Base-by-base conservation (phyloP, 2,329 filamentous ascomycete species). In the Acrodontium crateriforme region DNA sequence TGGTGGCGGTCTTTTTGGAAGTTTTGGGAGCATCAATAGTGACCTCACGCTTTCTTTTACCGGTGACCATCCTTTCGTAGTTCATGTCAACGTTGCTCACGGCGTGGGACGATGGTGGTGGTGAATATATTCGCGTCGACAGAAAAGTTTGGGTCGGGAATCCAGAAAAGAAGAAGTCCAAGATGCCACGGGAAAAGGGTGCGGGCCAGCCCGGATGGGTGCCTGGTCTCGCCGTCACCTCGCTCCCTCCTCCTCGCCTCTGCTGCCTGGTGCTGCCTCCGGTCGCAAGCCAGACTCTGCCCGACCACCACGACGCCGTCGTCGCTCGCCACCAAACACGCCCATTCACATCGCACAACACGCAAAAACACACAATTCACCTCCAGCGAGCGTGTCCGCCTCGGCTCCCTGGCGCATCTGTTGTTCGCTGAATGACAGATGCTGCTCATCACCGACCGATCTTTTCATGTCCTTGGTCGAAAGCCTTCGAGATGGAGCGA, bases 401-500 rank as follows among this genome's bases (percentile, higher is more conserved):
- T 13, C 13, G 13, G 16, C 4, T 31, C 16, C 9, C 13, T 15
- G 16, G 23, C 9, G 6, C 34, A 29, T 47, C 41, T 45, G 40
- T 42, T 40, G 40, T 46, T 41, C 37, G 13, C 26, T 39, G 53
- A 53, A 56, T 53, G 54, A 59, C 60, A 55, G 59, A 62, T 62
- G 59, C 58, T 50, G 56, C 51, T 53, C 52, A 43, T 45, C 40
- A 49, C 40, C 45, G 35, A 42, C 45, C 44, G 40, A 45, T 43
- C 39, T 44, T 58, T 56, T 55, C 55, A 64, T 64, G 60, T 63
- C 59, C 51, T 48, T n/a, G n/a, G n/a, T 60, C 50, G 54, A 58
- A 50, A 50, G 49, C 41, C 45, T 54, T 44, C 54, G 55, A 49
- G 51, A 56, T 53, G 54, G 47, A 41, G 43, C 46, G 42, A 40